Evolutionary conservation across 805 yeast genomes (phyloP).

Genomic region (Cyberlindnera samutprakarnensis): DNA sequence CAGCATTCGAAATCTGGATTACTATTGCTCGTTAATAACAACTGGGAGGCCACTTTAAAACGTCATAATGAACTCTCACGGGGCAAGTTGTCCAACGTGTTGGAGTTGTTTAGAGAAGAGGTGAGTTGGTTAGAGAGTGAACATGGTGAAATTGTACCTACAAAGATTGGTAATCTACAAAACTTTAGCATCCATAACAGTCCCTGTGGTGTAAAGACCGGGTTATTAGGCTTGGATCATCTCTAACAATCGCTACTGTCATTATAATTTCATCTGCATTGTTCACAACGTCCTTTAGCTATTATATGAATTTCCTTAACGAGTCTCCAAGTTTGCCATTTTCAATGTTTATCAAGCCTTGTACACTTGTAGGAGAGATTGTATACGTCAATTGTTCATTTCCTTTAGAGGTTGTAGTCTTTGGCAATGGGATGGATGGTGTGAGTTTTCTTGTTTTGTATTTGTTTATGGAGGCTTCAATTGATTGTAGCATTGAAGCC

Average conservation of each 20-base stretch:
- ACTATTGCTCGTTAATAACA: constrained; percentile 28
- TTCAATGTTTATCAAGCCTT: not conserved
- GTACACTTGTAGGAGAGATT: constrained; percentile 1
- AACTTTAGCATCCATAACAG: constrained; percentile 19
- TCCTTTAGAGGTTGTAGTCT: constrained; percentile 1
- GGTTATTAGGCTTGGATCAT: not conserved
- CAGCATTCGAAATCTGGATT: constrained; percentile 9
- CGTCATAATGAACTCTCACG: constrained; percentile 37
- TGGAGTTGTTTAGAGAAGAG: constrained; percentile 37
- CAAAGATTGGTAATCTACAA: constrained; percentile 7
- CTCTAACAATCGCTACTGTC: not conserved
- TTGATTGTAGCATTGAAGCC: not conserved
- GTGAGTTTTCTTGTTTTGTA: constrained; percentile 4
- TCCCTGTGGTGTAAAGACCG: constrained; percentile 14
- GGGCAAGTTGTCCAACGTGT: constrained; percentile 35
- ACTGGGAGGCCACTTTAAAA: constrained; percentile 34
- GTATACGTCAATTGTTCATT: constrained; percentile 1
- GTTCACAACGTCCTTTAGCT: not conserved
- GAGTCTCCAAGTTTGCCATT: not conserved
- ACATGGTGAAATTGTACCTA: constrained; percentile 5
- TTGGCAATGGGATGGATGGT: not conserved
- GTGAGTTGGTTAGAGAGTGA: constrained; percentile 21
- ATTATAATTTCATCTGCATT: not conserved
- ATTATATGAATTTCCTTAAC: not conserved
- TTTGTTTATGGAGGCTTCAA: constrained; percentile 1